phyloP scores from a whole-genome alignment of 164 flowering plant species.

The Litsea cubeba region DNA sequence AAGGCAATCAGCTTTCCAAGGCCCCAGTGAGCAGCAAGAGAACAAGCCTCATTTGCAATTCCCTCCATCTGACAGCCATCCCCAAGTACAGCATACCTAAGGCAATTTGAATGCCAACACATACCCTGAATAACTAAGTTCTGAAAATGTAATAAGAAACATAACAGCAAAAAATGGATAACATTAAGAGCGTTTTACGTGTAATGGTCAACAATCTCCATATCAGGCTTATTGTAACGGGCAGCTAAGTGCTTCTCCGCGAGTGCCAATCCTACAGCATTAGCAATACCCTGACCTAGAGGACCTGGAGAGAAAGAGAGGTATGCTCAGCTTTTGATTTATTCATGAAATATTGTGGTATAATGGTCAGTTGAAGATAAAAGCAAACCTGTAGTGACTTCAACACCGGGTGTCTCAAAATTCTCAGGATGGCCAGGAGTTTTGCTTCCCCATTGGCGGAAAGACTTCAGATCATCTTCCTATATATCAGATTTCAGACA shows the following conservation, averaged over 20 bases:
- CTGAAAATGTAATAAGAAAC: background rate
- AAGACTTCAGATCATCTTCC: constrained; percentile 86
- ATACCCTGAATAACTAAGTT: background rate
- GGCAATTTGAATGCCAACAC: background rate
- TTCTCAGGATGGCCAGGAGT: constrained; percentile 99
- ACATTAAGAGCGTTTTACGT: constrained; percentile 44
- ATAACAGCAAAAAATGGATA: background rate
- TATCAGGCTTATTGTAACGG: constrained; percentile 82
- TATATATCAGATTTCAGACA: constrained; percentile 10
- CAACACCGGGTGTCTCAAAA: constrained; percentile 93
- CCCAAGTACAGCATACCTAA: constrained; percentile 74
- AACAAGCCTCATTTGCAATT: constrained; percentile 82
- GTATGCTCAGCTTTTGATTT: background rate
- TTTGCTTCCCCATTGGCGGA: constrained; percentile 94
- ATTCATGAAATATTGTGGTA: background rate
- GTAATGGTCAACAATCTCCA: constrained; percentile 91
- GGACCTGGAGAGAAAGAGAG: constrained; percentile 51
- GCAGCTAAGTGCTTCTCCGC: constrained; percentile 99
- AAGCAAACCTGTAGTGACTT: constrained; percentile 90
- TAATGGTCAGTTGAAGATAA: background rate
- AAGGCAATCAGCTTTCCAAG: constrained; percentile 96
- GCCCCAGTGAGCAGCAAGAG: constrained; percentile 97
- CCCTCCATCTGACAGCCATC: constrained; percentile 99
- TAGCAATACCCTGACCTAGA: constrained; percentile 96
- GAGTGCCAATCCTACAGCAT: constrained; percentile 98